Evolutionary conservation across 179 eudicot genomes (phyloP).

Genomic region (Silene coronaria): DNA sequence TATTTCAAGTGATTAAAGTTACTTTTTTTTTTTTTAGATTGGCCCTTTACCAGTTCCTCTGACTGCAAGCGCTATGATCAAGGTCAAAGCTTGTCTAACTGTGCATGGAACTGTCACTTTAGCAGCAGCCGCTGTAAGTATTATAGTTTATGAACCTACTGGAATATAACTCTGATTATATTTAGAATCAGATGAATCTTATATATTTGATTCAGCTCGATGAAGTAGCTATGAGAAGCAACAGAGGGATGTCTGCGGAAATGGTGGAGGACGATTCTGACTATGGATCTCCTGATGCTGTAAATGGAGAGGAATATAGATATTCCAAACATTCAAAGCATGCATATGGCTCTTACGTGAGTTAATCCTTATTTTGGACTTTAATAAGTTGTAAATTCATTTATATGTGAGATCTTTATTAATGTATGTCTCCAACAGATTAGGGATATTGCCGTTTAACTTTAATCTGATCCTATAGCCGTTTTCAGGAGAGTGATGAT

Average conservation of each 20-base stretch:
- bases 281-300: slow-evolving; percentile 33
- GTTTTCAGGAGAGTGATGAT: no score
- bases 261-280: slow-evolving; percentile 37
- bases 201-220: slow-evolving; percentile 43
- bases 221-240: slow-evolving; percentile 29
- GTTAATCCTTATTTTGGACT: slow-evolving; percentile 20
- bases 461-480: no score
- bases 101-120: slow-evolving; percentile 58
- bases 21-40: slow-evolving; percentile 43
- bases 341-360: slow-evolving; percentile 36
- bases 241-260: slow-evolving; percentile 31
- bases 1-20: not conserved
- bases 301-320: slow-evolving; percentile 35
- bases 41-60: slow-evolving; percentile 56
- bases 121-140: slow-evolving; percentile 62
- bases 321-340: slow-evolving; percentile 25
- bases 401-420: not conserved
- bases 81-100: slow-evolving; percentile 56
- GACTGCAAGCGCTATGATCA: slow-evolving; percentile 39
- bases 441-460: not conserved
- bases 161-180: not conserved
- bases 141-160: not conserved
- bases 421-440: not conserved
- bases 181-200: not conserved
- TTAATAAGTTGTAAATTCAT: not conserved